Conservation (phyloP, 768 basidiomycete genomes). For the Podaxis sp. region DNA sequence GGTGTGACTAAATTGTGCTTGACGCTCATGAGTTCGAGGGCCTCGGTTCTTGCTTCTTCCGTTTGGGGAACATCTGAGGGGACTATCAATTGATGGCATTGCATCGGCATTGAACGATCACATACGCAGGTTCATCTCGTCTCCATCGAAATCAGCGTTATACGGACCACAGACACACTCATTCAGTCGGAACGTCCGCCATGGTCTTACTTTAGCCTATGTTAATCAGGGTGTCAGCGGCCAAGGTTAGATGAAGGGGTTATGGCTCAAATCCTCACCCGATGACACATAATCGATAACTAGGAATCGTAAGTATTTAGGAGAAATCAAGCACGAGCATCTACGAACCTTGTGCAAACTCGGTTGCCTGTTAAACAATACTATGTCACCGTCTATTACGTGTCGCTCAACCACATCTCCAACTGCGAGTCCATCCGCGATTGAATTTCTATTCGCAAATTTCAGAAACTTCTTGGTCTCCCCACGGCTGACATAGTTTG, state of each 20-base stretch:
- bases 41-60: slow-evolving; percentile 96
- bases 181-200: slow-evolving; percentile 95
- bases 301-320: slow-evolving; percentile 24
- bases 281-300: slow-evolving; percentile 99
- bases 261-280: slow-evolving; percentile 44
- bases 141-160: slow-evolving; percentile 99
- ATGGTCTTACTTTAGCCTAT: slow-evolving; percentile 88
- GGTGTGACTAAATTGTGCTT: slow-evolving; percentile 98
- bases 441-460: slow-evolving; percentile 77
- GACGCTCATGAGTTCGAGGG: slow-evolving; percentile 94
- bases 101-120: background rate
- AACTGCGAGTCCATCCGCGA: slow-evolving; percentile 78
- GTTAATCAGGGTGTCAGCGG: background rate
- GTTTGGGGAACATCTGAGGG: slow-evolving; percentile 92
- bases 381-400: slow-evolving; percentile 92
- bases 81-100: background rate
- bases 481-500: slow-evolving; percentile 87
- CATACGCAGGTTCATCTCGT: slow-evolving; percentile 99
- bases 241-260: background rate
- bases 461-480: slow-evolving; percentile 88
- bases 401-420: slow-evolving; percentile 97
- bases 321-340: background rate
- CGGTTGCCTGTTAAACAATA: slow-evolving; percentile 97
- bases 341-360: slow-evolving; percentile 85
- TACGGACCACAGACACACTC: slow-evolving; percentile 99